Percentiles rank a stretch among this genome's conserved stretches.
These are phyloP conservation scores for Solanum paucissectum DNA, from an alignment of 257 asterid species.

Conservation along the genomic window DNA sequence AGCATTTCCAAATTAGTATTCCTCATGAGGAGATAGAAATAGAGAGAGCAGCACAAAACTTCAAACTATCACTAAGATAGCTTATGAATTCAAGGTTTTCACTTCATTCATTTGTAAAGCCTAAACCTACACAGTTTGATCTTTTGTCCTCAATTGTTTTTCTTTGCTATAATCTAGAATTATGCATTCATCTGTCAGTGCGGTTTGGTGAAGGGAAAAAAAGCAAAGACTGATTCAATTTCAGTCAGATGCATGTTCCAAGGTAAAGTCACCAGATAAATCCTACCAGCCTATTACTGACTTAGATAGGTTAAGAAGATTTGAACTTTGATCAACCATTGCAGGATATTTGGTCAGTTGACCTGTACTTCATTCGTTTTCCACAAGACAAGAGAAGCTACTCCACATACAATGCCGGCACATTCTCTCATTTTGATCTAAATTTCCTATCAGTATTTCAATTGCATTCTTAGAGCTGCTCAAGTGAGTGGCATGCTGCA, in stretches of 20 bases:
- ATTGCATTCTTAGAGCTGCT: not conserved
- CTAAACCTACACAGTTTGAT: not conserved
- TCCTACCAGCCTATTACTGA: not conserved
- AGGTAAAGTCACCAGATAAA: not conserved
- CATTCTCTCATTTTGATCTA: not conserved
- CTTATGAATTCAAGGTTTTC: not conserved
- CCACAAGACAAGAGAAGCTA: not conserved
- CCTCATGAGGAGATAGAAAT: not conserved
- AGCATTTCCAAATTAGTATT: not conserved
- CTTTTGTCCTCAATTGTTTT: not conserved
- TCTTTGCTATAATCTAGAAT: not conserved
- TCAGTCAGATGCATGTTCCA: not conserved
- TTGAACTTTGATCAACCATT: not conserved
- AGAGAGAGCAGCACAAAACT: not conserved
- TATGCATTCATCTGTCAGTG: not conserved
- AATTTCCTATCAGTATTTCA: not conserved
- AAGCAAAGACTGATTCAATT: not conserved
- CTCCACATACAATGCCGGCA: not conserved
- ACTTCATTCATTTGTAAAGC: not conserved
- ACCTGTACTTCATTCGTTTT: not conserved
- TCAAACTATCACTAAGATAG: not conserved
- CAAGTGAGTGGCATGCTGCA: not conserved
- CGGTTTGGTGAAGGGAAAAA: not conserved
- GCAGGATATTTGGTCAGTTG: not conserved
- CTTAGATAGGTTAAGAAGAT: not conserved